Percentiles rank a stretch among this genome's conserved stretches.
Evolutionary conservation across 176 grass and related monocot genomes (phyloP).

Genomic region (Oryza meyeriana): DNA sequence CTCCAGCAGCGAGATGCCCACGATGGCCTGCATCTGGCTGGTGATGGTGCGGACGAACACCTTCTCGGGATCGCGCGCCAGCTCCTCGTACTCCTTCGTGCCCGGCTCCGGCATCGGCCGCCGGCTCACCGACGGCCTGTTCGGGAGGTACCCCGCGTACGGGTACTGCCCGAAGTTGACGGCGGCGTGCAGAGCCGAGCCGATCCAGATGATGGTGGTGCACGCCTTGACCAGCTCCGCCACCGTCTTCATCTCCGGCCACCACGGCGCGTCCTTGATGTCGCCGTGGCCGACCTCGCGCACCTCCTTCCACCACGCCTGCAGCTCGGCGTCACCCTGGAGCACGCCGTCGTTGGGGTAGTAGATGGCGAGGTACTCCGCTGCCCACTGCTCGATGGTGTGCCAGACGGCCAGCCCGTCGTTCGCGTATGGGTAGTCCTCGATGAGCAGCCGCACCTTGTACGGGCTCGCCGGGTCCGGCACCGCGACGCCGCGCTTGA

Average conservation of each 20-base stretch:
- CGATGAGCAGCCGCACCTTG: slow-evolving; percentile 41
- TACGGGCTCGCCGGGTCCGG: slow-evolving; percentile 24
- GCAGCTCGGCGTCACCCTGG: slow-evolving; percentile 52
- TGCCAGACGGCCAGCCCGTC: slow-evolving; percentile 51
- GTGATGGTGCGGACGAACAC: slow-evolving; percentile 52
- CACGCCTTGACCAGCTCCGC: slow-evolving; percentile 49
- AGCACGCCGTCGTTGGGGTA: slow-evolving; percentile 45
- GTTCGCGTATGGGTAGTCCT: slow-evolving; percentile 39
- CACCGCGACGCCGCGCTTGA: slow-evolving; percentile 39
- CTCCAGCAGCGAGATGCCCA: slow-evolving; percentile 64
- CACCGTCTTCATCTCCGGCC: slow-evolving; percentile 59
- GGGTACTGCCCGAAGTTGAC: slow-evolving; percentile 62
- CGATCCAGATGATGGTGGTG: slow-evolving; percentile 53
- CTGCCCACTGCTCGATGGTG: slow-evolving; percentile 52
- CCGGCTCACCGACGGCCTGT: slow-evolving; percentile 48
- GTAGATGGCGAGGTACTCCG: slow-evolving; percentile 50
- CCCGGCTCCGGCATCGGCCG: slow-evolving; percentile 42
- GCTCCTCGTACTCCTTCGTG: slow-evolving; percentile 18
- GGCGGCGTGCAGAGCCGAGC: slow-evolving; percentile 43
- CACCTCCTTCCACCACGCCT: slow-evolving; percentile 79
- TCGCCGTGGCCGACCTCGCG: slow-evolving; percentile 64
- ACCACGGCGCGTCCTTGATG: slow-evolving; percentile 59
- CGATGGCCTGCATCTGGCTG: slow-evolving; percentile 46
- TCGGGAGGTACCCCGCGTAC: slow-evolving; percentile 50
- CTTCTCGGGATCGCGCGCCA: slow-evolving; percentile 44